These are phyloP conservation scores for Rhizoctonia solani DNA, from an alignment of 1,284 basidiomycete species.

Conservation along the genomic window DNA sequence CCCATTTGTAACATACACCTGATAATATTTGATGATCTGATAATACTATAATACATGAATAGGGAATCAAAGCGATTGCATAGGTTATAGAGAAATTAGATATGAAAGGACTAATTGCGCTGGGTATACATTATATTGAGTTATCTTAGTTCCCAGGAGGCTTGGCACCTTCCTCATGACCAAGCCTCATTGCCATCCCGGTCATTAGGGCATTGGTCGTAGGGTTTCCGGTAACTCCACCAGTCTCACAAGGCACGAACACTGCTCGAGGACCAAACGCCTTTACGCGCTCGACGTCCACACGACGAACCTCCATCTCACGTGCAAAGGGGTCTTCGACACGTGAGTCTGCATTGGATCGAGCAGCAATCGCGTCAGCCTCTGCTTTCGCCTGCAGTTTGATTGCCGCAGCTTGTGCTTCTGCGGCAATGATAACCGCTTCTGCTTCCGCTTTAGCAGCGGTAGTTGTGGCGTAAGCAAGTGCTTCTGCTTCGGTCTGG, in stretches of 20 bases:
- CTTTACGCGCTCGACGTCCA: constrained; percentile 63
- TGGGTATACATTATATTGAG: too few species aligned
- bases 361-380: constrained; percentile 66
- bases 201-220: constrained; percentile 33
- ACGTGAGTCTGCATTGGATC: constrained; percentile 62
- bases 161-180: constrained; percentile 3
- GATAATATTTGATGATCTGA: too few species aligned
- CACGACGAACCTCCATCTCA: constrained; percentile 69
- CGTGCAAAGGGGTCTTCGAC: constrained; percentile 69
- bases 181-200: constrained; percentile 39
- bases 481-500: constrained; percentile 69
- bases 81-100: too few species aligned
- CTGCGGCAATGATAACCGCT: constrained; percentile 68
- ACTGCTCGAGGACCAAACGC: constrained; percentile 72
- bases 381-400: constrained; percentile 72
- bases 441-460: constrained; percentile 75
- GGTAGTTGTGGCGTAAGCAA: constrained; percentile 71
- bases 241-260: constrained; percentile 53
- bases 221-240: constrained; percentile 5
- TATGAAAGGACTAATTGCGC: too few species aligned
- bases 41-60: too few species aligned
- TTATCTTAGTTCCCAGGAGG: too few species aligned
- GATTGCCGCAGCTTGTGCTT: constrained; percentile 72
- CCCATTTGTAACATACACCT: constrained; percentile 9
- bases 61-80: too few species aligned